phyloP scores from a whole-genome alignment of 345 rosid species.

The Punica granatum region DNA sequence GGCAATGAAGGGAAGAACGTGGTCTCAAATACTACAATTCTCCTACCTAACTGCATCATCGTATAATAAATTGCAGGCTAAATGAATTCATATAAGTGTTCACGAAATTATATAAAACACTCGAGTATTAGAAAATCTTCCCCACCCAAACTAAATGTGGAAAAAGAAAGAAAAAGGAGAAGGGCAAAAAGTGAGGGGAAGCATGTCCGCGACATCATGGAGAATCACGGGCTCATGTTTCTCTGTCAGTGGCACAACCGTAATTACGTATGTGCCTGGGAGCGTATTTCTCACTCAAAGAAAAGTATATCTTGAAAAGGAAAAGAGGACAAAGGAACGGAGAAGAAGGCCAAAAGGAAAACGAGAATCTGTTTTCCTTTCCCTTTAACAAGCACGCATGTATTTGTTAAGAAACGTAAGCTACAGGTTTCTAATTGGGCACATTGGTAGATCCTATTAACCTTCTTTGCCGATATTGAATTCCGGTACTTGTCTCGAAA shows the following conservation, averaged over 20 bases:
- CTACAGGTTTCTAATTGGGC: not conserved
- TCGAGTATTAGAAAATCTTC: too few relatives aligned
- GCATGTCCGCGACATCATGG: not conserved
- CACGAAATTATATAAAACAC: too few relatives aligned
- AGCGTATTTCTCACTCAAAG: slow-evolving; percentile 4
- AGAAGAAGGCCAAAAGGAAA: not conserved
- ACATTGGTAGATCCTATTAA: not conserved
- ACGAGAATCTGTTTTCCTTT: not conserved
- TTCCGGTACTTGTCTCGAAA: too few relatives aligned
- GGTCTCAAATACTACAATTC: too few relatives aligned
- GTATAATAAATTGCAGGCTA: too few relatives aligned
- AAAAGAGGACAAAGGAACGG: not conserved
- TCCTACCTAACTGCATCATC: too few relatives aligned
- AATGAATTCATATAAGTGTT: too few relatives aligned
- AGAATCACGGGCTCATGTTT: slow-evolving; percentile 2
- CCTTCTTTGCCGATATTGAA: not conserved
- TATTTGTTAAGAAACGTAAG: not conserved
- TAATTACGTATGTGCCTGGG: not conserved
- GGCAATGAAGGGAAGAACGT: too few relatives aligned
- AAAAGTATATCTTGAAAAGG: not conserved
- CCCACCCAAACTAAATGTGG: too few relatives aligned
- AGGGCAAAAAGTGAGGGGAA: not conserved
- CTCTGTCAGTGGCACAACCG: slow-evolving; percentile 1
- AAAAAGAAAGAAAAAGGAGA: not conserved
- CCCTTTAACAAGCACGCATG: too few relatives aligned